Base-by-base conservation (phyloP, 805 yeast species). In the Candida sphagnicola region DNA sequence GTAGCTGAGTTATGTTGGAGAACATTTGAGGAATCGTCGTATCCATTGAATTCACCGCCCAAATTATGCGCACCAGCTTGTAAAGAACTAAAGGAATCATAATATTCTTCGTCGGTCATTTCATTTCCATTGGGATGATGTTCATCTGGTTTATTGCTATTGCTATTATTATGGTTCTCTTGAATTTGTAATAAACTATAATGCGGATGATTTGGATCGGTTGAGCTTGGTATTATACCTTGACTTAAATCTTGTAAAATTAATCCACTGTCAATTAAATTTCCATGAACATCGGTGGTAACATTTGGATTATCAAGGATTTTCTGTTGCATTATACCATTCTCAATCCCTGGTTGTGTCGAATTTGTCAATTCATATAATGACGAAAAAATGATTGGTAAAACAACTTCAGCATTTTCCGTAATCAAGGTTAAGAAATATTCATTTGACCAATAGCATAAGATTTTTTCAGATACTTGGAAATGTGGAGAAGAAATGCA, bases 401-500 rank as follows among this genome's bases (percentile, higher is more conserved):
- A 68, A 39, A 91, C 88, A 26, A 85, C 90, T 52, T 89, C 96
- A 6, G 95, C 90, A 59, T 85, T 85, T 54, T 93, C 98, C 15
- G 95, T 87, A 35, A 93, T 89, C 50, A 91, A 66, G 30, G 89
- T 84, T 47, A 90, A 77, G 60, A 93, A 90, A 65, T 87, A 90
- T 56, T 93, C 98, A 61, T 91, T 91, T 53, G 87, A 85, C 93
- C 96, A 93, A 61, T 80, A 88, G 57, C 90, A 85, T 43, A 93
- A 75, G 2, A 93, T 96, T 50, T 95, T 88, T 64, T 93, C 99
- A 41, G 95, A 85, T 18, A 93, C 96, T 72, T 93, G 99, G 71
- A 93, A 95, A 67, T 93, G 98, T 18, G 96, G 87, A 2, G 95
- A 85, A 18, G 95, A 77, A 28, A 93, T 90, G 65, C 98, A 91